Base-by-base conservation (phyloP, 164 flowering plant species). In the Kingdonia uniflora region DNA sequence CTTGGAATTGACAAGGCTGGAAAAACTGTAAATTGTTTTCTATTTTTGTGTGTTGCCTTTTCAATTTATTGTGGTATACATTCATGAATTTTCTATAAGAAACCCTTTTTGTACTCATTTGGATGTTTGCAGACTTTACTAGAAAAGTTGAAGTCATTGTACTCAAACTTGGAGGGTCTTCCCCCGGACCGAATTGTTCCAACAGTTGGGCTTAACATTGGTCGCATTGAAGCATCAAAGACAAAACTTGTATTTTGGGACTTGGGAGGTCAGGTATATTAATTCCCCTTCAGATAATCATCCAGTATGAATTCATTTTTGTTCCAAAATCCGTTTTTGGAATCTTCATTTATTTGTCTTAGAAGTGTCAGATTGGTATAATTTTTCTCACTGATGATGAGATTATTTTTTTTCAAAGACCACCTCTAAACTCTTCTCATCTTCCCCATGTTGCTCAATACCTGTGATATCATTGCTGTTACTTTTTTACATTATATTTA, bases 1-100 rank as follows among this genome's bases (percentile, higher is more conserved):
- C 95, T 91, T 56, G 97, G 97, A 51, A 83, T 91, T 20, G 97
- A 87, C 76, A 91, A 91, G 72, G 81, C 96, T 63, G 97, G 97
- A 42, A 91, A 91, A 76, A 91, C 97, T 26, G 97, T 91, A 90
- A 74, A 57, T 24, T 62, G 17, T 51, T 42, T 44, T 52, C 6
- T 51, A 20, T 56, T 21, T 19, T 35, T 17, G 14, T 19, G 14
- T 14, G 24, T 10, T 7, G 2, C 1, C 20, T 11, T 48, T n/a
- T 44, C 11, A 35, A 46, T 0, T 26, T 26, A 1, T 2, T 11
- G 11, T 47, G 14, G 1, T 37, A 16, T 21, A 12, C 42, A 44
- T 33, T n/a, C 15, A 19, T 25, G 19, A 1, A 10, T 19, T 16
- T 42, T 25, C 19, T 24, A 20, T n/a, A n/a, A 29, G 43, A 60